These are phyloP conservation scores for Paramecium caudatum DNA, from an alignment of 73 alveolate genomes.

Conservation along the genomic window DNA sequence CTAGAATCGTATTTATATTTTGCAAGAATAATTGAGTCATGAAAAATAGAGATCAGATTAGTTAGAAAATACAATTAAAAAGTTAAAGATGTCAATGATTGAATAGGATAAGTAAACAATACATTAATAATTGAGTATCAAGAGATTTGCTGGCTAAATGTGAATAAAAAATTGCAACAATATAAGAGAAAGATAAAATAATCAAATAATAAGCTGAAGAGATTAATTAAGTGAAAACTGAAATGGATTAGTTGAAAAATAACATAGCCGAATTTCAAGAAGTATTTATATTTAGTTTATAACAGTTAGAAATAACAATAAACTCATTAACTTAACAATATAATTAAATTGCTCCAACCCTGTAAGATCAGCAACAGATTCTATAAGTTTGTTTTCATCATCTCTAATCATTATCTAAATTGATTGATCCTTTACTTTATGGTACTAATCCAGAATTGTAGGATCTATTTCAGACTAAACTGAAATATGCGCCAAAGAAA, in stretches of 20 bases:
- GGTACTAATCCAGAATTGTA: not conserved
- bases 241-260: not conserved
- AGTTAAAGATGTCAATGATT: not conserved
- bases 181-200: not conserved
- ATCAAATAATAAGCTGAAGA: not conserved
- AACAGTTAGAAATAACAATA: slow-evolving; percentile 49
- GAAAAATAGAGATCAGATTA: slow-evolving; percentile 33
- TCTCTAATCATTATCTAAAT: not conserved
- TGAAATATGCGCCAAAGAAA: not conserved
- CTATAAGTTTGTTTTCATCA: not conserved
- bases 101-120: not conserved
- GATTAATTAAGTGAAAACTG: not conserved
- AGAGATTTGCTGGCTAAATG: slow-evolving; percentile 50
- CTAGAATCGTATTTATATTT: slow-evolving; percentile 9
- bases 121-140: slow-evolving; percentile 18
- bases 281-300: not conserved
- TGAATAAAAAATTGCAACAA: not conserved
- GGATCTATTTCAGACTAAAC: slow-evolving; percentile 10
- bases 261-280: slow-evolving; percentile 20
- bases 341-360: slow-evolving; percentile 8
- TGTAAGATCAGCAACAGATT: not conserved
- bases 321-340: not conserved
- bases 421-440: not conserved
- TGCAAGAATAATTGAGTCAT: slow-evolving; percentile 5
- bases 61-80: slow-evolving; percentile 5